phyloP scores from a whole-genome alignment of 305 asterid genomes.

The Vinca major region DNA sequence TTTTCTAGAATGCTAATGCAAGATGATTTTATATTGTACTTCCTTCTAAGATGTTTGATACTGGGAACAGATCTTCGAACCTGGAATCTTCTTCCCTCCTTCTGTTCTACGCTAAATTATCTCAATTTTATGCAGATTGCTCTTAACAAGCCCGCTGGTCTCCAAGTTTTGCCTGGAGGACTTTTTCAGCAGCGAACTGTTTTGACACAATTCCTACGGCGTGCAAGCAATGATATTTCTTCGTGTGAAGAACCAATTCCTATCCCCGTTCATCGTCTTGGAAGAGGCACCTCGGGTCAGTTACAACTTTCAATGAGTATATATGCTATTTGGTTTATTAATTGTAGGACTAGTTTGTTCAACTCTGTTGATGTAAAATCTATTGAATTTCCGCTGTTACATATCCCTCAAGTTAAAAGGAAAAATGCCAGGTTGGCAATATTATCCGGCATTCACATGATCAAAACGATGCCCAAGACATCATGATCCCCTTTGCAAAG shows the following conservation, averaged over 20 bases:
- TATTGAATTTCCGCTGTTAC: background rate
- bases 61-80: background rate
- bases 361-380: background rate
- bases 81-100: too few species aligned
- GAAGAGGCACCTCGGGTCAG: slow-evolving; percentile 96
- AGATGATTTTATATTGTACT: slow-evolving; percentile 1
- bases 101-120: slow-evolving; percentile 6
- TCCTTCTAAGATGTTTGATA: background rate
- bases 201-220: slow-evolving; percentile 71
- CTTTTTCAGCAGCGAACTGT: slow-evolving; percentile 90
- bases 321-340: slow-evolving; percentile 14
- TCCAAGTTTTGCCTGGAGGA: slow-evolving; percentile 98
- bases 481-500: background rate
- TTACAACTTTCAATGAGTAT: slow-evolving; percentile 18
- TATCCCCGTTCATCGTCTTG: slow-evolving; percentile 95
- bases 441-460: background rate
- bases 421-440: background rate
- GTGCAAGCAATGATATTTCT: slow-evolving; percentile 27
- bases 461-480: background rate
- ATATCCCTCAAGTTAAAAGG: background rate
- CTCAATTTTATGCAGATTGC: slow-evolving; percentile 50
- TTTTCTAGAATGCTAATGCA: background rate
- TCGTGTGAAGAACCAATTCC: slow-evolving; percentile 43
- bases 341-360: background rate
- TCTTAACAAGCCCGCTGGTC: slow-evolving; percentile 81